These are phyloP conservation scores for Aureobasidium sp. DNA, from an alignment of 2,329 filamentous ascomycete species.

Conservation along the genomic window DNA sequence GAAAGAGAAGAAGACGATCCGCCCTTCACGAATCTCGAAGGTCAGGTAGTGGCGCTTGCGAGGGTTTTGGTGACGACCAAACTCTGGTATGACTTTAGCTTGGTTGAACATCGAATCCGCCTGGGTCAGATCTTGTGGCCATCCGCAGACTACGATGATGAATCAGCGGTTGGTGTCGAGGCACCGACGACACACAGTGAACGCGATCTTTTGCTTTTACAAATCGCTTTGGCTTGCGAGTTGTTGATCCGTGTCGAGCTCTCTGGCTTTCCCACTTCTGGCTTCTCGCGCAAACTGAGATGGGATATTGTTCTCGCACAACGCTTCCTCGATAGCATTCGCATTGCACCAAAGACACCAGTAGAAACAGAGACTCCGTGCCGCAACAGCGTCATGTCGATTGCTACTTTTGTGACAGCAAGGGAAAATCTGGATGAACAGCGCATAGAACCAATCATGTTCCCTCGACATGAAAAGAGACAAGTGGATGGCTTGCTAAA, in stretches of 20 bases:
- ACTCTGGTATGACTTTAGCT: slow-evolving; percentile 43
- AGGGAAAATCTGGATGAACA: slow-evolving; percentile 19
- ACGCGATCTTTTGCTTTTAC: slow-evolving; percentile 48
- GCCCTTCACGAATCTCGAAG: slow-evolving; percentile 28
- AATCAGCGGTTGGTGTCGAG: slow-evolving; percentile 24
- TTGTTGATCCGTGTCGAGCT: slow-evolving; percentile 46
- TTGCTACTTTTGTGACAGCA: slow-evolving; percentile 23
- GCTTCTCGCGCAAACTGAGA: slow-evolving; percentile 46
- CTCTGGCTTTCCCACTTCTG: slow-evolving; percentile 8
- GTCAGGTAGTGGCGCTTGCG: slow-evolving; percentile 40
- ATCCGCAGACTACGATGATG: slow-evolving; percentile 24
- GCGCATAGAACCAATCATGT: slow-evolving; percentile 24
- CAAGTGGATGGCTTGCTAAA: slow-evolving; percentile 46
- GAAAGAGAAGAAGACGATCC: slow-evolving; percentile 8
- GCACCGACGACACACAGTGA: slow-evolving; percentile 32
- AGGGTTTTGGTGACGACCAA: slow-evolving; percentile 36
- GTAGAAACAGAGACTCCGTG: slow-evolving; percentile 10
- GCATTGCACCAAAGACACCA: slow-evolving; percentile 30
- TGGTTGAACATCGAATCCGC: slow-evolving; percentile 40
- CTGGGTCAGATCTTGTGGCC: slow-evolving; percentile 42
- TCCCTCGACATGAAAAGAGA: slow-evolving; percentile 31
- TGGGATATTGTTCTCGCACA: slow-evolving; percentile 51
- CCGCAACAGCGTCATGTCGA: slow-evolving; percentile 24
- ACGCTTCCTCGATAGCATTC: slow-evolving; percentile 47
- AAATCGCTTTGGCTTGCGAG: slow-evolving; percentile 49